A percentile compares a stretch with the other conserved stretches of the same genome.
These are phyloP conservation scores for Colletotrichum costaricense DNA, from an alignment of 2,329 filamentous ascomycete species.

Conservation along the genomic window DNA sequence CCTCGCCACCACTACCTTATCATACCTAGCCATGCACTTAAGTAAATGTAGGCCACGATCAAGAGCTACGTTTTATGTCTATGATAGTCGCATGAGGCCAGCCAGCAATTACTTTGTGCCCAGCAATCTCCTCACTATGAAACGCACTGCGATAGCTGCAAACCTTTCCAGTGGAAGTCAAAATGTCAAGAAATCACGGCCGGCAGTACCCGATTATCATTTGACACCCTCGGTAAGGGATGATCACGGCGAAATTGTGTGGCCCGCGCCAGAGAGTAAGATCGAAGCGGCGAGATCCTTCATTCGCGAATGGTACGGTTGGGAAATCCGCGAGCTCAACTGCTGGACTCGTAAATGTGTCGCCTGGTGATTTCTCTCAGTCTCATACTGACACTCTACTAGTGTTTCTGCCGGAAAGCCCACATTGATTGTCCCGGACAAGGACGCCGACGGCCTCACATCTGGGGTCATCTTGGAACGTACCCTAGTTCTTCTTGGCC, in stretches of 20 bases:
- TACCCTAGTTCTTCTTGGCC: constrained; percentile 68
- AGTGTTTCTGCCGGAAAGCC: constrained; percentile 63
- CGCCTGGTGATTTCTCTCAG: background rate
- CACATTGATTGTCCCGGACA: constrained; percentile 74
- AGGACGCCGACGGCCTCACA: constrained; percentile 75
- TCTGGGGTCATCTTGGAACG: constrained; percentile 72
- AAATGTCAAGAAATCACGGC: constrained; percentile 10
- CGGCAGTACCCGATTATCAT: constrained; percentile 56
- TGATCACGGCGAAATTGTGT: constrained; percentile 61
- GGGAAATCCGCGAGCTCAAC: background rate
- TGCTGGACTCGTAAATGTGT: background rate
- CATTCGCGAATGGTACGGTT: constrained; percentile 66
- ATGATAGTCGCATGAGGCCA: background rate
- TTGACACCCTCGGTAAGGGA: constrained; percentile 52
- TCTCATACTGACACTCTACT: constrained; percentile 24
- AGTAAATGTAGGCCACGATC: background rate
- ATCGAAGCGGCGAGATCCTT: constrained; percentile 66
- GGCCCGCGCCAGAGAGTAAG: constrained; percentile 69
- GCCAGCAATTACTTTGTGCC: background rate
- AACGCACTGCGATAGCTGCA: constrained; percentile 12
- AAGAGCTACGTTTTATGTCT: background rate
- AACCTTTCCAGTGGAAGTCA: background rate
- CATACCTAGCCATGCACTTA: background rate
- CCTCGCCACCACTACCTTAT: background rate
- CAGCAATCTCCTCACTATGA: constrained; percentile 2